Evolutionary conservation across 2,329 filamentous ascomycete species (phyloP), one percentile per base, ranked within the genome.

Genomic region (Pseudopyrenochaeta lycopersici): DNA sequence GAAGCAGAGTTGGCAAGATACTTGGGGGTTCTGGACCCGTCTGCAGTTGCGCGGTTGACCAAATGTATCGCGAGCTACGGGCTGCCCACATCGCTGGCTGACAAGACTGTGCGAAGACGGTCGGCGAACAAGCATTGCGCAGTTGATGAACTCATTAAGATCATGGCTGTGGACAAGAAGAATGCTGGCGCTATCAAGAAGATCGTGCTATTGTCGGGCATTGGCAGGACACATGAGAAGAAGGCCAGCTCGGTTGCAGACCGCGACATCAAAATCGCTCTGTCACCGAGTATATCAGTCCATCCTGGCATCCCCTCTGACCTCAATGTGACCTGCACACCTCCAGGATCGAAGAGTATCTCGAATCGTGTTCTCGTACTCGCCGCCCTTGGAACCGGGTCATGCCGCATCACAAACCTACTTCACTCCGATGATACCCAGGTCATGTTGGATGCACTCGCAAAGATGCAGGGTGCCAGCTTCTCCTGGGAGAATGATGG

Each of bases 101-200:
- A 99, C 77, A 90, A 92, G 73, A 87, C 88, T 27, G 88, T 99
- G 38, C 84, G 89, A 38, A 91, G 89, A 68, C 80, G 95, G 57
- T 93, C 92, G 4, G 93, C 92, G 1, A 91, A 90, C 47, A 97
- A 96, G 77, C 83, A 86, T 61, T 99, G 95, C 73, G 89, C 90
- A 0, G 91, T 97, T 2, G 91, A 97, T 64, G 85, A 90, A 31
- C 78, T 99, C 46, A 83, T 99, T 51, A 84, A 89, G 62, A 96
- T 96, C 74, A 99, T 99, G 95, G 92, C 90, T 0, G 90, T 99
- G 7, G 95, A 99, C 78, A 99, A 99, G 84, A 99, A 99, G 82
- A 99, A 99, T 63, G 90, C 96, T 39, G 95, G 95, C 1, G 86
- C 86, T 54, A 92, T 94, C 77, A 99, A 99, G 83, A 98, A 97